Evolutionary conservation across 2,329 filamentous ascomycete genomes (phyloP), one percentile per base, ranked within the genome.

Genomic region (Lecanoromycetidae sp.): DNA sequence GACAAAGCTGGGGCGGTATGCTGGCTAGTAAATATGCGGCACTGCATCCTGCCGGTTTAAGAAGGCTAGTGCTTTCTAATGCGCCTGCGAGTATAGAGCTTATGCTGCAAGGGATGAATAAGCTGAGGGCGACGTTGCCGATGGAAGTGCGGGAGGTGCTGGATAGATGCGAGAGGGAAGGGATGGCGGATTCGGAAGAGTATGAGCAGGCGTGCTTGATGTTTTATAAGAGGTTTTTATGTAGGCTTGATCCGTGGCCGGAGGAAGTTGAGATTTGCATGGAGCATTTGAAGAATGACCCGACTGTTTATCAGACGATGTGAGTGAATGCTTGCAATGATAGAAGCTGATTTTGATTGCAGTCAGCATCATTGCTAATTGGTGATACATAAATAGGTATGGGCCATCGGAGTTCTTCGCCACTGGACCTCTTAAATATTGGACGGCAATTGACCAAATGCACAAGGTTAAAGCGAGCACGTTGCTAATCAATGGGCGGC

Each of bases 1-100:
- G 73, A 1, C 70, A 76, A 29, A 69, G 64, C 17, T 76, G 72
- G 71, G 72, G 74, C 13, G 74, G 69, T 0, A 73, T 76, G 68
- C 58, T 76, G 0, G 70, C 58, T 1, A 62, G 62, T 0, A 55
- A 63, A 25, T 71, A 66, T 58, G 71, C 71, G 0, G 61, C 62
- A 4, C 54, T 56, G 8, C 60, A 60, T 26, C 63, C 62, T 4
- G 41, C 46, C 20, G 65, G 66, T 0, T 53, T 72, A 27, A 56
- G 59, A 6, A 66, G 63, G 46, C 53, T 71, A 2, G 56, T 72
- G 15, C 53, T 68, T 19, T 55, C 58, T 9, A 55, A 60, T 47
- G 51, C 55, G 1, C 57, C 58, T 3, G 57, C 58, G 7, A 58
- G 55, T 26, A 61, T 62, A 44, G 46, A 49, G 22, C 34, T 57